Percentiles rank a stretch among this genome's conserved stretches.
phyloP scores from a whole-genome alignment of 2,329 filamentous ascomycete genomes.

The Clonostachys solani region DNA sequence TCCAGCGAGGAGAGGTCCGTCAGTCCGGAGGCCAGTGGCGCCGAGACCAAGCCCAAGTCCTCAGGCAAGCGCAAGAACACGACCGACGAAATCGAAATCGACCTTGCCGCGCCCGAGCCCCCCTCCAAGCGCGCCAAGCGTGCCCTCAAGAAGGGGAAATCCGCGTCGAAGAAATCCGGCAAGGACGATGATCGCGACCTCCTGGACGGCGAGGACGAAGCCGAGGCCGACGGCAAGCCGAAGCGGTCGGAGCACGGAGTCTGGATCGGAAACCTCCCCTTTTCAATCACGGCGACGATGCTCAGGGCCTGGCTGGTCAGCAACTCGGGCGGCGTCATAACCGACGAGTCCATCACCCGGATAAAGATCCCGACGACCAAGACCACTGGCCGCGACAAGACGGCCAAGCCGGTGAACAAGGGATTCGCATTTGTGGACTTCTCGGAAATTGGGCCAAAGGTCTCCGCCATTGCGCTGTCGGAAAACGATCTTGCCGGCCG shows the following conservation, averaged over 20 bases:
- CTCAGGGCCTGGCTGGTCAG: constrained; percentile 77
- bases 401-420: constrained; percentile 57
- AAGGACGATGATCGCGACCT: constrained; percentile 25
- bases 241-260: constrained; percentile 77
- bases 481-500: constrained; percentile 76
- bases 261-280: constrained; percentile 96
- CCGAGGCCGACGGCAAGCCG: constrained; percentile 30
- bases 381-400: constrained; percentile 31
- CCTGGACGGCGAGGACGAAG: constrained; percentile 16
- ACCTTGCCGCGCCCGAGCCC: constrained; percentile 84
- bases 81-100: constrained; percentile 78
- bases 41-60: neutral
- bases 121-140: constrained; percentile 92
- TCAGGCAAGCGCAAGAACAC: constrained; percentile 63
- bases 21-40: too few species aligned
- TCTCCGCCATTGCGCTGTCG: constrained; percentile 79
- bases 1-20: too few species aligned
- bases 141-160: constrained; percentile 79
- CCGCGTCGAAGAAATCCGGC: constrained; percentile 37
- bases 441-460: constrained; percentile 60
- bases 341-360: constrained; percentile 72
- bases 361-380: constrained; percentile 72
- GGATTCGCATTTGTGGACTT: constrained; percentile 98
- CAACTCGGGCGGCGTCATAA: constrained; percentile 61
- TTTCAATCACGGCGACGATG: constrained; percentile 68